phyloP scores from a whole-genome alignment of 495 filamentous ascomycete genomes.

The Neurospora africana region DNA sequence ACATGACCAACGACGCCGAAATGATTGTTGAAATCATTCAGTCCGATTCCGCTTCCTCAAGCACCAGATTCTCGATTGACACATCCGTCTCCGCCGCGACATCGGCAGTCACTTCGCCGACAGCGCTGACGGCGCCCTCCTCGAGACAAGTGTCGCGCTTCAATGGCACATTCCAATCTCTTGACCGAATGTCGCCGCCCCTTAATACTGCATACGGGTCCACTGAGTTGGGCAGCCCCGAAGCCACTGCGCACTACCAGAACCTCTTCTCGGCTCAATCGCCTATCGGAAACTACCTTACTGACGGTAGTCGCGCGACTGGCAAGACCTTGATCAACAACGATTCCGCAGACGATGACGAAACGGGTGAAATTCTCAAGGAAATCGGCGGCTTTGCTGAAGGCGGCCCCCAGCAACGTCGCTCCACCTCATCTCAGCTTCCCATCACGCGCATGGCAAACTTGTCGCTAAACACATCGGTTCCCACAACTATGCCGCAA shows the following conservation, averaged over 20 bases:
- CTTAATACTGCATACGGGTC: conserved; percentile 45
- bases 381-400: conserved; percentile 78
- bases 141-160: conserved; percentile 67
- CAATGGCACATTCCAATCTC: conserved; percentile 63
- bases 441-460: conserved; percentile 60
- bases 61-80: conserved; percentile 30
- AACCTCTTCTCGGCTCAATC: conserved; percentile 77
- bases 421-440: conserved; percentile 64
- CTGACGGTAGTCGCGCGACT: conserved; percentile 56
- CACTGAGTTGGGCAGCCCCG: conserved; percentile 49
- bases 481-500: conserved; percentile 33
- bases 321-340: conserved; percentile 82
- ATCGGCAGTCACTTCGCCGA: conserved; percentile 24
- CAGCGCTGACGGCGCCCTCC: conserved; percentile 45
- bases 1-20: conserved; percentile 59
- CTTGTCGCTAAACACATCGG: conserved; percentile 59
- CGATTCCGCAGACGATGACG: conserved; percentile 67
- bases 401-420: conserved; percentile 52
- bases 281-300: conserved; percentile 64
- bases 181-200: conserved; percentile 61
- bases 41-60: conserved; percentile 19
- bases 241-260: conserved; percentile 53
- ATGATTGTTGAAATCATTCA: conserved; percentile 70
- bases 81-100: conserved; percentile 16
- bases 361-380: conserved; percentile 73